Percentiles rank a stretch among this genome's conserved stretches.
phyloP scores from a whole-genome alignment of 2,329 filamentous ascomycete genomes.

The Leptographium wingfieldii region DNA sequence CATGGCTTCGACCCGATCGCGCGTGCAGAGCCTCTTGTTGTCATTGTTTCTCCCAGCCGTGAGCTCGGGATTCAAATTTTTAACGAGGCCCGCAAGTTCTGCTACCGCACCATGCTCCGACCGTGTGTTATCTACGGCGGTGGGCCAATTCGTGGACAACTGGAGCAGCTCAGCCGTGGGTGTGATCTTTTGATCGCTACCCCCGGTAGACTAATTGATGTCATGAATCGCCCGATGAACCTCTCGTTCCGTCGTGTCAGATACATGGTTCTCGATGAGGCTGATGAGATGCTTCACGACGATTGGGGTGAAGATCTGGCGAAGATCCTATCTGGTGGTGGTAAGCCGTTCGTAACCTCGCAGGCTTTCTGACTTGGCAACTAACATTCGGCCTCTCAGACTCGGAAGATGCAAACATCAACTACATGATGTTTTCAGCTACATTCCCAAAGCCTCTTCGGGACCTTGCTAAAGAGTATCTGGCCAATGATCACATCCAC shows the following conservation, averaged over 20 bases:
- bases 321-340: slow-evolving; percentile 67
- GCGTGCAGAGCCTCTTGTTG: slow-evolving; percentile 73
- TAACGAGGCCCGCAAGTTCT: slow-evolving; percentile 82
- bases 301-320: slow-evolving; percentile 70
- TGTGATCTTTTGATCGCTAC: slow-evolving; percentile 85
- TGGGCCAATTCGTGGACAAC: slow-evolving; percentile 55
- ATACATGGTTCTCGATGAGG: slow-evolving; percentile 81
- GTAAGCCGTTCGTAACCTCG: slow-evolving; percentile 37
- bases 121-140: slow-evolving; percentile 87
- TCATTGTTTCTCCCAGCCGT: slow-evolving; percentile 75
- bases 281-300: slow-evolving; percentile 74
- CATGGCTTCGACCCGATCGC: slow-evolving; percentile 33
- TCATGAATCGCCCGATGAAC: slow-evolving; percentile 59
- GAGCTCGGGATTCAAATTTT: slow-evolving; percentile 93
- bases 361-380: not conserved
- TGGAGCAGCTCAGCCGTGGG: slow-evolving; percentile 61
- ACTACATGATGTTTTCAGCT: slow-evolving; percentile 80
- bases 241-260: slow-evolving; percentile 65
- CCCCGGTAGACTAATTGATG: slow-evolving; percentile 73
- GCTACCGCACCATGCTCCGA: slow-evolving; percentile 88
- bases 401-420: slow-evolving; percentile 57
- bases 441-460: slow-evolving; percentile 79
- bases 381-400: slow-evolving; percentile 33
- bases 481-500: slow-evolving; percentile 61
- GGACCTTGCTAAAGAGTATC: slow-evolving; percentile 61